Percentiles rank a stretch among this genome's conserved stretches.
Evolutionary conservation across 148 eudicot species (phyloP).

Genomic region (Nepenthes mirabilis): DNA sequence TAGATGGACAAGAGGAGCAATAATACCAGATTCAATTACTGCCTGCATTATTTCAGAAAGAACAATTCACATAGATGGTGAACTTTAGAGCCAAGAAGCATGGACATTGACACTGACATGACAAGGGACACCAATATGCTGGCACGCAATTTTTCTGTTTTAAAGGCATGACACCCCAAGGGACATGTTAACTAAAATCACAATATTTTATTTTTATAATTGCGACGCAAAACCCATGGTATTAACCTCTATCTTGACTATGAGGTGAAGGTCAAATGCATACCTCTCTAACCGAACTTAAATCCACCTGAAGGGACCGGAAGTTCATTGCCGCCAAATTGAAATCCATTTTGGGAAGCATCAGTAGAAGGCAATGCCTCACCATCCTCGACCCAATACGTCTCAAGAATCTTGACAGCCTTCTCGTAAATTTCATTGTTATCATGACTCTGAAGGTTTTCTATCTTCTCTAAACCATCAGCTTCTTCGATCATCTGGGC

Average conservation of each 20-base stretch:
- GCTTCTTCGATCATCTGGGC: conserved; percentile 79
- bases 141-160: no score
- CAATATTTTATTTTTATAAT: no score
- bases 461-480: conserved; percentile 83
- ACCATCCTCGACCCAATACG: conserved; percentile 80
- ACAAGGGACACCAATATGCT: no score
- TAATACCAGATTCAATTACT: conserved; percentile 57
- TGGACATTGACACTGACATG: no score
- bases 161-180: no score
- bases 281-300: conserved; percentile 62
- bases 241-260: no score
- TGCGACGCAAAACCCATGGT: no score
- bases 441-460: conserved; percentile 71
- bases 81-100: no score
- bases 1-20: conserved; percentile 53
- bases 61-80: no score
- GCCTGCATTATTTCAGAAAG: conserved; percentile 19
- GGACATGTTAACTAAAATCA: no score
- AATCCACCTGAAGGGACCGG: conserved; percentile 79
- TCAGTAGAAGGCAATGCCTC: conserved; percentile 57
- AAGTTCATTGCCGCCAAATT: conserved; percentile 44
- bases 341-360: conserved; percentile 58
- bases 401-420: conserved; percentile 69
- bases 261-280: no score
- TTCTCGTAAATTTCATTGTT: conserved; percentile 88